Evolutionary conservation across 768 basidiomycete genomes (phyloP), one percentile per base, ranked within the genome.

Genomic region (Trametes cingulata): DNA sequence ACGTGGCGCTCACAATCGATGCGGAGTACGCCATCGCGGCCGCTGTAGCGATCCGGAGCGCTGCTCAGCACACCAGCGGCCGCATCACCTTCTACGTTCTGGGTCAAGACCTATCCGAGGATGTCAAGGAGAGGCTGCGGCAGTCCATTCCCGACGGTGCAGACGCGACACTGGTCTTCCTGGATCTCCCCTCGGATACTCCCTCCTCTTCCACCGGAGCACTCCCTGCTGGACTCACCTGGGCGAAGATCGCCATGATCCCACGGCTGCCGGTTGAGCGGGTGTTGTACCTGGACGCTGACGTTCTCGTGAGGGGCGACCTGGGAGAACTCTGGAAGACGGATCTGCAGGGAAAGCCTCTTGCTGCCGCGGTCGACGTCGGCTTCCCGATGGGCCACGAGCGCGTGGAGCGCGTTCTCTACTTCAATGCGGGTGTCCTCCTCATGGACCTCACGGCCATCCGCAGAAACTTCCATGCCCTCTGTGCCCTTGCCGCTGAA

Each of bases 371-470:
- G 12, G 62, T 68, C 3, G 83, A 86, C 67, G 73, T 85, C 20
- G 83, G 83, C 2, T 73, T 67, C 55, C 84, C 83, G 0, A 72
- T 74, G 69, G 83, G 84, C 0, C 79, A 83, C 63, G 68, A 69
- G 1, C 72, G 60, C 4, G 42, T 74, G n/a, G 66, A 69, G 8
- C 52, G 59, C 24, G 65, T 58, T 0, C 71, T 73, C 8, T 84
- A 84, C 62, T 85, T 85, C 74, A 86, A 85, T 42, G 79, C 82
- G 0, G 83, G 84, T 0, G 81, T 86, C 12, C 62, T 86, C 54
- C 69, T 85, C 10, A 59, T 85, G 59, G 78, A 85, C 69, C 71
- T 85, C 36, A 69, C 79, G 0, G 71, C 70, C 37, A 67, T 75
- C 10, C 73, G 83, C 14, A 39, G 35, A 19, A 55, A 49, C 3